Evolutionary conservation across 2,329 filamentous ascomycete genomes (phyloP).

Genomic region (Diaporthe vexans): DNA sequence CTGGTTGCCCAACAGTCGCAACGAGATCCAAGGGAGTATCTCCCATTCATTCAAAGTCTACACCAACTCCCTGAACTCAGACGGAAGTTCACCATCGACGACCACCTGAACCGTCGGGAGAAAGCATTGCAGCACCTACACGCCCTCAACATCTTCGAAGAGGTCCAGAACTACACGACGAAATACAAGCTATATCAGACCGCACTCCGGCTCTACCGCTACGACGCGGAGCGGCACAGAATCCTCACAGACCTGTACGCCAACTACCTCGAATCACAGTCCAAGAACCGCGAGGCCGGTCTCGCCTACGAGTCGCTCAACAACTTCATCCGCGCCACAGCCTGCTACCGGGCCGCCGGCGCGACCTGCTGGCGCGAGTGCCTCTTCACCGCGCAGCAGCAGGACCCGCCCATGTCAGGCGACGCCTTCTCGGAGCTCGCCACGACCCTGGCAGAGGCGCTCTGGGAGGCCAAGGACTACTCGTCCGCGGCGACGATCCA

Average conservation of each 20-base stretch:
- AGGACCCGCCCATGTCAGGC: conserved; percentile 70
- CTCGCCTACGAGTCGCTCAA: conserved; percentile 90
- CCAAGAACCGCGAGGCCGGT: conserved; percentile 87
- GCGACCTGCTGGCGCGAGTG: conserved; percentile 88
- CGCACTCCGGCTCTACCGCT: conserved; percentile 86
- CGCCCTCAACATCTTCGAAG: conserved; percentile 79
- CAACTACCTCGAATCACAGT: conserved; percentile 79
- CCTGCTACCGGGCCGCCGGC: conserved; percentile 86
- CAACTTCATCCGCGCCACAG: conserved; percentile 80
- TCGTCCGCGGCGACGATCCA: conserved; percentile 83
- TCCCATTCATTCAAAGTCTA: conserved; percentile 92
- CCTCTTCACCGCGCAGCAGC: conserved; percentile 81
- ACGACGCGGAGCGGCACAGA: conserved; percentile 76
- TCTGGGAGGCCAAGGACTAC: conserved; percentile 89
- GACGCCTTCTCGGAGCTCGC: conserved; percentile 77
- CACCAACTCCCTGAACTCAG: conserved; percentile 80
- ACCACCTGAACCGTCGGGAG: conserved; percentile 80
- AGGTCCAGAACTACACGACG: conserved; percentile 81
- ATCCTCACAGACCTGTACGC: conserved; percentile 85
- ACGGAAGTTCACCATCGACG: conserved; percentile 87
- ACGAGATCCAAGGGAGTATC: conserved; percentile 93
- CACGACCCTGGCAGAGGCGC: conserved; percentile 80
- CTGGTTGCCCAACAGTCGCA: conserved; percentile 96
- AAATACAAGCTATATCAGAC: conserved; percentile 85
- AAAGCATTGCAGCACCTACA: conserved; percentile 87